A percentile compares a stretch with the other conserved stretches of the same genome.
Evolutionary conservation across 2,329 filamentous ascomycete species (phyloP).

Genomic region (Cercospora sp.): DNA sequence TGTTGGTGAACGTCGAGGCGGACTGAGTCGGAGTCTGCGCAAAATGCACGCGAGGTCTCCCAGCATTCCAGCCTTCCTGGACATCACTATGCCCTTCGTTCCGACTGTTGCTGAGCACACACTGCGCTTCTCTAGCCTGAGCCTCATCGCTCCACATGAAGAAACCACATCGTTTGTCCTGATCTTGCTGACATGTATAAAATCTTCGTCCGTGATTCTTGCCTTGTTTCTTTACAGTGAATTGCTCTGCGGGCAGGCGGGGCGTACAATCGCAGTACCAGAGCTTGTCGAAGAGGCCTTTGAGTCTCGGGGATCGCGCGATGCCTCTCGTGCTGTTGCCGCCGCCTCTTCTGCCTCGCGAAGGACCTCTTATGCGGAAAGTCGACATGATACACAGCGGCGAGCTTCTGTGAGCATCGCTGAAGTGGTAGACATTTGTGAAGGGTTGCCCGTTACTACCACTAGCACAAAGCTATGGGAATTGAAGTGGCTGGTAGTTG

Average conservation of each 20-base stretch:
- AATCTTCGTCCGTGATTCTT: constrained; percentile 55
- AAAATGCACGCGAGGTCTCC: constrained; percentile 14
- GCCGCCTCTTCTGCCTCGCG: constrained; percentile 8
- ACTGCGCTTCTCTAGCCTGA: constrained; percentile 48
- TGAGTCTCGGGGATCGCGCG: constrained; percentile 12
- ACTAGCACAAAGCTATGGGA: background rate
- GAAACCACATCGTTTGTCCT: constrained; percentile 54
- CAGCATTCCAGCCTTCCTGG: constrained; percentile 35
- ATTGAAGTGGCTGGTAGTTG: background rate
- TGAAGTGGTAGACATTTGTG: background rate
- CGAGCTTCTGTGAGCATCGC: background rate
- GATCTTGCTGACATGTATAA: constrained; percentile 58
- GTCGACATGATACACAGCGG: background rate
- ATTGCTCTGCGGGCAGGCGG: constrained; percentile 54
- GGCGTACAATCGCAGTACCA: constrained; percentile 60
- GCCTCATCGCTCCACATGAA: constrained; percentile 61
- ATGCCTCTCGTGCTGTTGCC: constrained; percentile 2
- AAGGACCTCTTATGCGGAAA: background rate
- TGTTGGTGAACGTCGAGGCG: constrained; percentile 15
- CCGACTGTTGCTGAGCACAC: constrained; percentile 50
- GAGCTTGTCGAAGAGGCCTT: constrained; percentile 39
- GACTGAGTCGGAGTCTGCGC: constrained; percentile 24
- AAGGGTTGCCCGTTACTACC: background rate
- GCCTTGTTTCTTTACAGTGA: constrained; percentile 59
- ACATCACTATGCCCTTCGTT: constrained; percentile 42